Base-by-base conservation (phyloP, 106 monocot genomes). In the Amphibolis antarctica region DNA sequence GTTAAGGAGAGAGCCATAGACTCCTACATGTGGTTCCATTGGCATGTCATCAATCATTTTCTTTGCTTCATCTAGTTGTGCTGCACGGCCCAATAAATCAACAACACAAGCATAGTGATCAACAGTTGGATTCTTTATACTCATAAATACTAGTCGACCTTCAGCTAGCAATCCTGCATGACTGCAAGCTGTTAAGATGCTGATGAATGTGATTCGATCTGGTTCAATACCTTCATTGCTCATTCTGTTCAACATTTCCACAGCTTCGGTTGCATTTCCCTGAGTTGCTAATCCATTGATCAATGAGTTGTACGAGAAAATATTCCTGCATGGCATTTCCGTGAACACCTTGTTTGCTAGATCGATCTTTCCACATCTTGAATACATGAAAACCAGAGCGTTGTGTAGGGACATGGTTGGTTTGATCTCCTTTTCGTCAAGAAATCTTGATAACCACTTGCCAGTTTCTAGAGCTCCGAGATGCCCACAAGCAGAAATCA, bases 401-500 rank as follows among this genome's bases (percentile, higher is more conserved):
- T 80, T 80, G 44, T 62, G 28, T 1, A 47, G 60, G 9, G 80
- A 80, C 15, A 62, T 26, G 17, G 50, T 67, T 19, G 27, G 42
- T 24, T 57, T 66, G 22, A 75, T 66, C 1, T 49, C 17, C 20
- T 49, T 66, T 54, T 53, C 28, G 5, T 49, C 26, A 2, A 71
- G 63, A n/a, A 53, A 48, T 17, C 18, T 12, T 7, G 62, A 49
- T 1, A 50, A 36, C 74, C 74, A 75, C 56, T 56, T 66, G 9
- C 75, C 80, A 44, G 62, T 63, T 42, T 75, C 70, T 4, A 75
- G 63, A 30, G 66, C 59, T 1, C 80, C 80, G 46, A 80, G 64
- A 71, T 67, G 80, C 21, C 80, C 80, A 19, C 80, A 80, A 15
- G 80, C 75, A 27, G 80, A 75, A 26, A 80, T 36, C 17, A 80